Evolutionary conservation across 1,284 basidiomycete species (phyloP).

Genomic region (Ustilago crameri): DNA sequence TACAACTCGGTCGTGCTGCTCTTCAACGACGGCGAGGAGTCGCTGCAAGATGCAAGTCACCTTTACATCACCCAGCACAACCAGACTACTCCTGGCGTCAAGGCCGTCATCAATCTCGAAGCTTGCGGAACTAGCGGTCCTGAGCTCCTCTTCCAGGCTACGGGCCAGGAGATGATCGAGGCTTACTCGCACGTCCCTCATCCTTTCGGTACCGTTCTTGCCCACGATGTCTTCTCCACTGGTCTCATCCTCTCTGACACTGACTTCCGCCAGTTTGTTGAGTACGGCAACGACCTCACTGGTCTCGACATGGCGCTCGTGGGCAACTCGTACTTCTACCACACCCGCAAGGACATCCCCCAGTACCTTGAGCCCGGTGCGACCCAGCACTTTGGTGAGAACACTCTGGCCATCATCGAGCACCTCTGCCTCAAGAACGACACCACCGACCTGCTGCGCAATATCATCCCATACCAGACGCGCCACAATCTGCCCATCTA

Average conservation of each 20-base stretch:
- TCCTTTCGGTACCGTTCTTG: conserved; percentile 89
- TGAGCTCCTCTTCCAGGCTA: conserved; percentile 94
- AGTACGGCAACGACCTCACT: conserved; percentile 75
- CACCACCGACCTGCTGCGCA: conserved; percentile 62
- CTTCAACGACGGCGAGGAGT: conserved; percentile 95
- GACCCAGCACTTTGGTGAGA: conserved; percentile 88
- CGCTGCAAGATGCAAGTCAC: conserved; percentile 87
- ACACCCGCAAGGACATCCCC: conserved; percentile 86
- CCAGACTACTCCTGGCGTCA: conserved; percentile 73
- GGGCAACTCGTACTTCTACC: conserved; percentile 91
- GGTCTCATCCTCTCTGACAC: conserved; percentile 79
- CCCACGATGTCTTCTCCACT: conserved; percentile 92
- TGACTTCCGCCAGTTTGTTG: conserved; percentile 80
- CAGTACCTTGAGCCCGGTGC: conserved; percentile 84
- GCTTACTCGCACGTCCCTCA: conserved; percentile 88
- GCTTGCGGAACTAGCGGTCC: conserved; percentile 89
- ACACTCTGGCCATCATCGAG: conserved; percentile 82
- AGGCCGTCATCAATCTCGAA: conserved; percentile 91
- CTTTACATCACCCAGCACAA: conserved; percentile 68
- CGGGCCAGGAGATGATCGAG: conserved; percentile 89
- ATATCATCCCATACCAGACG: conserved; percentile 31
- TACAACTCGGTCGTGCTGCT: conserved; percentile 86
- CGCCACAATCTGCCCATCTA: conserved; percentile 77
- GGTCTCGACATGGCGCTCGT: conserved; percentile 86
- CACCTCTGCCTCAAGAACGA: conserved; percentile 74